Conservation (phyloP, 108 stramenopile species). For the Skeletonema tropicum region DNA sequence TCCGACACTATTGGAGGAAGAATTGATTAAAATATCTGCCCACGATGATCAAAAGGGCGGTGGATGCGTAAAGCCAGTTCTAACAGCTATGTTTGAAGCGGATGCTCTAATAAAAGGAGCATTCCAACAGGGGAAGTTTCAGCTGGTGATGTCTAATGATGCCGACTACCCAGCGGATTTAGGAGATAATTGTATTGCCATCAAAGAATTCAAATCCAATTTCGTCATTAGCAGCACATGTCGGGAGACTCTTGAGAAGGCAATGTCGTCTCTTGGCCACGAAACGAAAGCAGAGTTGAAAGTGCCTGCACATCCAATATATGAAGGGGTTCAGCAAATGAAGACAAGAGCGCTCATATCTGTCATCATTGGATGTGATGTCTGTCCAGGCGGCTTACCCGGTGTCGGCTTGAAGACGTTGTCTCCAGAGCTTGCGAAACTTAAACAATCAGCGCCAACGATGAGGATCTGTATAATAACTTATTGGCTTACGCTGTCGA, state of each 20-base stretch:
- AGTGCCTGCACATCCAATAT: background rate
- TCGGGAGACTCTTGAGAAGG: background rate
- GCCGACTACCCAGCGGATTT: constrained; percentile 7
- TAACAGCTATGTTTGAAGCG: constrained; percentile 19
- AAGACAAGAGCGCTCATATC: constrained; percentile 4
- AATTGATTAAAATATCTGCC: constrained; percentile 10
- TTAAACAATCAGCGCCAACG: too few species aligned
- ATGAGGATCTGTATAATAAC: too few species aligned
- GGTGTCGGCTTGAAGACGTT: too few species aligned
- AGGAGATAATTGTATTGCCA: constrained; percentile 10
- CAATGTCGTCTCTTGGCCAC: constrained; percentile 5
- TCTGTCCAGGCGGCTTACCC: too few species aligned
- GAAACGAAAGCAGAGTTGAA: constrained; percentile 3
- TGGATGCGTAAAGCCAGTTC: constrained; percentile 6
- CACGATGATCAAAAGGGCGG: constrained; percentile 16
- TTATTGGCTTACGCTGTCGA: too few species aligned
- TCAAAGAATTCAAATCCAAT: constrained; percentile 8
- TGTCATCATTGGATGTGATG: background rate
- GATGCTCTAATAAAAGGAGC: constrained; percentile 13
- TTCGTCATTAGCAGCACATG: constrained; percentile 7
- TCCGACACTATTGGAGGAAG: constrained; percentile 7
- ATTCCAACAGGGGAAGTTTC: background rate
- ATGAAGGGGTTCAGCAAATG: constrained; percentile 6
- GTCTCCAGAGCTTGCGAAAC: too few species aligned
- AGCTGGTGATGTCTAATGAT: constrained; percentile 16